These are phyloP conservation scores for Solanum chiquidenum DNA, from an alignment of 257 asterid species.

Conservation along the genomic window DNA sequence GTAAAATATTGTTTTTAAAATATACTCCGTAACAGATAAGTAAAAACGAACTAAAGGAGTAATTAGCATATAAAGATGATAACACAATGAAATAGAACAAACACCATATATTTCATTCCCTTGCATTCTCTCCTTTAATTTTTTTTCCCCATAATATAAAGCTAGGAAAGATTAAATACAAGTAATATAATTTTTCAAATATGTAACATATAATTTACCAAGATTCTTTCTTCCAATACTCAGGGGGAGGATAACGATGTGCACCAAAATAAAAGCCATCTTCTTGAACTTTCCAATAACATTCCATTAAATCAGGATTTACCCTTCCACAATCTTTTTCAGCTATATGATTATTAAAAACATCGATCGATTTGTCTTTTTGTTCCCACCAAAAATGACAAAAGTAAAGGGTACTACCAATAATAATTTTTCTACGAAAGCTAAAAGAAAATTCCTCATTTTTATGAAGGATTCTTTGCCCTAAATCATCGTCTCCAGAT, in stretches of 20 bases:
- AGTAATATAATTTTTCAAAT: not conserved
- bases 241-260: not conserved
- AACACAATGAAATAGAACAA: not conserved
- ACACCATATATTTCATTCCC: not conserved
- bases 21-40: not conserved
- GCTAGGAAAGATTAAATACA: not conserved
- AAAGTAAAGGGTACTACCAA: not conserved
- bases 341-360: not conserved
- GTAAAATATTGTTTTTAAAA: not conserved
- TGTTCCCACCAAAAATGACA: not conserved
- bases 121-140: not conserved
- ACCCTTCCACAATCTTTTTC: not conserved
- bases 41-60: not conserved
- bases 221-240: not conserved
- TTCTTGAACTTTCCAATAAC: not conserved
- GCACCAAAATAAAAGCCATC: not conserved
- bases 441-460: not conserved
- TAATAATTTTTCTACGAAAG: not conserved
- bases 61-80: not conserved
- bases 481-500: not conserved
- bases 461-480: not conserved
- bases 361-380: not conserved
- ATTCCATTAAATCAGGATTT: not conserved
- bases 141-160: rapidly evolving
- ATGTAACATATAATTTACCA: not conserved